Evolutionary conservation across 2,329 filamentous ascomycete species (phyloP), one percentile per base, ranked within the genome.

Genomic region (Colletotrichum trifolii): DNA sequence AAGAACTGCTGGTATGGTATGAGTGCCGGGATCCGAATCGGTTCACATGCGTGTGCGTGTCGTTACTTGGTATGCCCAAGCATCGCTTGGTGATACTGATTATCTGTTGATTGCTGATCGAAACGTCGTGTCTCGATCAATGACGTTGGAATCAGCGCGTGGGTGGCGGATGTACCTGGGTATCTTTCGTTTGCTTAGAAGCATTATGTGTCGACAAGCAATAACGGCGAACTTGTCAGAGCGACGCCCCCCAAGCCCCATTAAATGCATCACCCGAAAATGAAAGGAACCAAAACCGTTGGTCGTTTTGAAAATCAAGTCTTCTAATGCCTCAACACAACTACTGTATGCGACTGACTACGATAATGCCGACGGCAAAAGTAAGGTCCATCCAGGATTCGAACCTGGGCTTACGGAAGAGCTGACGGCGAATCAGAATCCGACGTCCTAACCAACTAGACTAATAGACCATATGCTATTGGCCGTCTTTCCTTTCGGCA

Each of bases 391-490:
- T 66, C 63, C 58, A 66, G 63, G 63, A 66, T 66, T 66, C 63
- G 58, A 57, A 66, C 58, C 63, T 66, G 52, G 63, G 63, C 63
- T 33, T 66, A 66, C 63, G 58, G 63, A 66, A 66, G 63, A 33
- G 39, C 47, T 54, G 42, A 43, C 6, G 5, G 7, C 5, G 10
- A 6, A 53, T 66, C 63, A 66, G 63, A 66, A 63, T 66, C 63
- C 58, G 58, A 66, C 63, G 58, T 66, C 63, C 63, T 66, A 62
- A 66, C 63, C 63, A 66, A 63, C 63, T 66, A 66, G 63, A 66
- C 58, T 66, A 66, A 66, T 66, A 66, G 63, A 66, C 63, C 58
- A 13, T n/a, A 12, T 4, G 7, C 15, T 9, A 40, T 34, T 42
- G 17, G 17, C 2, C 1, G 2, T 17, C 2, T 2, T 17, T 17